Conservation (phyloP, 2,329 filamentous ascomycete genomes). For the Sporothrix pallida region DNA sequence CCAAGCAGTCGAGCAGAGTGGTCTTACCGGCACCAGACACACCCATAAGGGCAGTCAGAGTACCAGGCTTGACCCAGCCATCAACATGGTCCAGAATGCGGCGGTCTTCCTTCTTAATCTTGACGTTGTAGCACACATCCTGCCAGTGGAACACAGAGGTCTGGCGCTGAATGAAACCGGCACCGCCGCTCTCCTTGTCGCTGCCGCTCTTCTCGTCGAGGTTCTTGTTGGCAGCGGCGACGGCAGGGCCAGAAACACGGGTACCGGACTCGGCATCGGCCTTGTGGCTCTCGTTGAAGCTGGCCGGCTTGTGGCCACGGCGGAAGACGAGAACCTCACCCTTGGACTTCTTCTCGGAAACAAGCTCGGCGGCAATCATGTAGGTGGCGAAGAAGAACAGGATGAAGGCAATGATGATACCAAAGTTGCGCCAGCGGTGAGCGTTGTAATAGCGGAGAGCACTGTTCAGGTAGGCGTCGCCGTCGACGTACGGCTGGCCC, state of each 20-base stretch:
- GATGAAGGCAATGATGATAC: conserved; percentile 70
- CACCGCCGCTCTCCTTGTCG: conserved; percentile 46
- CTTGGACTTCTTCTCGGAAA: conserved; percentile 72
- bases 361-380: conserved; percentile 68
- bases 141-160: conserved; percentile 89
- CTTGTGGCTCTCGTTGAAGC: conserved; percentile 66
- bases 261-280: conserved; percentile 63
- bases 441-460: conserved; percentile 61
- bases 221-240: neutral
- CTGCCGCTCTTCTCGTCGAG: conserved; percentile 27
- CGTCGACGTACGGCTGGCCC: conserved; percentile 59
- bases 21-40: conserved; percentile 92
- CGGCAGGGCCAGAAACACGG: conserved; percentile 54
- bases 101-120: conserved; percentile 78
- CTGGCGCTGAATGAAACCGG: conserved; percentile 58
- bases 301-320: conserved; percentile 66
- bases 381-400: conserved; percentile 67
- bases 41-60: conserved; percentile 88
- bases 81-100: conserved; percentile 87
- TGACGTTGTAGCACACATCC: conserved; percentile 76
- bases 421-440: conserved; percentile 74
- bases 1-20: conserved; percentile 83
- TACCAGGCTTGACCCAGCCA: conserved; percentile 93
- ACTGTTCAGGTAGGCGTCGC: conserved; percentile 61
- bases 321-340: conserved; percentile 78